These are phyloP conservation scores for Pleurozium schreberi DNA, from an alignment of 225 moss, liverwort and hornwort genomes.

Conservation along the genomic window DNA sequence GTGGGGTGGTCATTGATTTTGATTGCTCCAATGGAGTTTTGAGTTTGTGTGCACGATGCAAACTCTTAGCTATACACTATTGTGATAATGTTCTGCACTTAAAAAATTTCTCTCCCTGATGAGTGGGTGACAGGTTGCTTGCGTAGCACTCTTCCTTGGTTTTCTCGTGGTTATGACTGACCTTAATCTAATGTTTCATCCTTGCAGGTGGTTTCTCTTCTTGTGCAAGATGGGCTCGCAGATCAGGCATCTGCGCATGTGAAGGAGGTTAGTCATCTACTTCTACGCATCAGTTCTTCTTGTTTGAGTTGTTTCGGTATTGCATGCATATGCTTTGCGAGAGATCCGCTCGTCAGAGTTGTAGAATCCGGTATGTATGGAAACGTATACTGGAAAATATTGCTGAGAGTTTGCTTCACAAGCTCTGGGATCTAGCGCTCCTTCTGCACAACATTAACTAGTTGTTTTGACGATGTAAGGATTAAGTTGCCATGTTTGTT, in stretches of 20 bases:
- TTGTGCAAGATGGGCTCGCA: conserved; percentile 37
- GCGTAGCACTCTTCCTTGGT: background rate
- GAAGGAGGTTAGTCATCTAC: conserved; percentile 53
- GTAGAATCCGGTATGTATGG: background rate
- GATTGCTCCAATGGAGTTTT: background rate
- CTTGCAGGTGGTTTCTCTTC: conserved; percentile 64
- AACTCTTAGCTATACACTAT: background rate
- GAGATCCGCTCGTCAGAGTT: background rate
- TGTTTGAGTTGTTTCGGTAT: background rate
- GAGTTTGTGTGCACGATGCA: background rate
- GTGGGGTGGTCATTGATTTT: background rate
- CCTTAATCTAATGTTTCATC: background rate
- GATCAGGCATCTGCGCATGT: conserved; percentile 47
- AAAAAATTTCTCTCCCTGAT: background rate
- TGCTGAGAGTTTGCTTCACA: background rate
- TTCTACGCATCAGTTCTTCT: background rate
- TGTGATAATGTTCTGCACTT: background rate
- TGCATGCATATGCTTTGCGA: background rate
- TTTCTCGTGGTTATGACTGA: background rate
- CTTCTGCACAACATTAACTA: background rate
- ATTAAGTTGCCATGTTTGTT: background rate
- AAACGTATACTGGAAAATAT: background rate
- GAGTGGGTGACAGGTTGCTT: background rate
- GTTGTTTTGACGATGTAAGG: background rate
- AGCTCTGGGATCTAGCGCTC: background rate